Conservation (phyloP, 257 asterid genomes). For the Leptodermis oblonga region DNA sequence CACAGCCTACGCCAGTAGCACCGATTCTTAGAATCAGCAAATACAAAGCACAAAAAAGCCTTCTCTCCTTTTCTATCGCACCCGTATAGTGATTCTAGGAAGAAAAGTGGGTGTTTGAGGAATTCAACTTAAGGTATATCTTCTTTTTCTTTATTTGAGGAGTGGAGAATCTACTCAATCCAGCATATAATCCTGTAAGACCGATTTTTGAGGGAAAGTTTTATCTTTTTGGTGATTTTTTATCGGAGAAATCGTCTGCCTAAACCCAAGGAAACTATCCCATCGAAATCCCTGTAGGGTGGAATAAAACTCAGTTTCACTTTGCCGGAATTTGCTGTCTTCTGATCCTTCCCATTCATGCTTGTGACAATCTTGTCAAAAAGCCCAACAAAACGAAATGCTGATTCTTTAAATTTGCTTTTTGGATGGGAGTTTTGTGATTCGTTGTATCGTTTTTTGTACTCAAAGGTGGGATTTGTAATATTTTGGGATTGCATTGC, state of each 20-base stretch:
- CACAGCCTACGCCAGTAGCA: too few relatives aligned
- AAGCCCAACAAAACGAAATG: neutral
- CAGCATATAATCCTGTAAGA: neutral
- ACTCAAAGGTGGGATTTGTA: neutral
- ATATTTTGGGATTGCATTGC: neutral
- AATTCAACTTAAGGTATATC: neutral
- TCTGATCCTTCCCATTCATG: neutral
- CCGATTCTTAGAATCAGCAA: too few relatives aligned
- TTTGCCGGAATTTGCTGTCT: too few relatives aligned
- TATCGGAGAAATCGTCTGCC: neutral
- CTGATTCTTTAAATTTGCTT: too few relatives aligned
- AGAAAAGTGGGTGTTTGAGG: too few relatives aligned
- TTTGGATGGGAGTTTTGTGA: neutral
- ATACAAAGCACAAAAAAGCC: slow-evolving; percentile 15
- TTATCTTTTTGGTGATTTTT: neutral
- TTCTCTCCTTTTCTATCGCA: slow-evolving; percentile 7
- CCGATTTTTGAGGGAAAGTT: neutral
- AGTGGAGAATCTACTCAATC: neutral
- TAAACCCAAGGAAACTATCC: neutral
- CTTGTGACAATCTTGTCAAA: neutral
- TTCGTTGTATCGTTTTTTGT: neutral
- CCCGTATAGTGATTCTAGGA: neutral
- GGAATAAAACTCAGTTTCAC: neutral
- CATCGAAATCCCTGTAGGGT: neutral
- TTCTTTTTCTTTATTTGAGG: neutral